Percentiles rank a stretch among this genome's conserved stretches.
Evolutionary conservation across 2,329 filamentous ascomycete genomes (phyloP).

Genomic region (Verticillium dahliae): DNA sequence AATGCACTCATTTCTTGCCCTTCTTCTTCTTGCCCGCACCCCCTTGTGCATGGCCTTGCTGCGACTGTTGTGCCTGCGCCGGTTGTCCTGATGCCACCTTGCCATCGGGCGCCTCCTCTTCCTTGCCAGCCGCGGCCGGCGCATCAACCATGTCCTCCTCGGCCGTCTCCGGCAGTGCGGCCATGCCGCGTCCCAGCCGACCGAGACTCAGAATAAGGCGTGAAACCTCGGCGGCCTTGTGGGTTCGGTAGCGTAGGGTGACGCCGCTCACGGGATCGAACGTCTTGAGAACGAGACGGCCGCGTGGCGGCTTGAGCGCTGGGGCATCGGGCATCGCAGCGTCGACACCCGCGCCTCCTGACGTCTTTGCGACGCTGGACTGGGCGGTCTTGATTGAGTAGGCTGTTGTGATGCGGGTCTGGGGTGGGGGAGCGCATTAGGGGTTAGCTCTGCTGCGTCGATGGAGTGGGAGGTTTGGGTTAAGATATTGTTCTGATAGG

Average conservation of each 20-base stretch:
- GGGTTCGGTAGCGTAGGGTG: constrained; percentile 84
- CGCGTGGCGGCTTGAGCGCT: constrained; percentile 47
- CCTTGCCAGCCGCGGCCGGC: constrained; percentile 14
- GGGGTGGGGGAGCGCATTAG: not conserved
- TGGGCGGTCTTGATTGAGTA: constrained; percentile 63
- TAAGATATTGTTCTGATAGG: constrained; percentile 2
- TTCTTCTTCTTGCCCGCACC: constrained; percentile 59
- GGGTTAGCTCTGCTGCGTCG: not conserved
- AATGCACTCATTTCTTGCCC: constrained; percentile 52
- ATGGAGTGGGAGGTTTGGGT: not conserved
- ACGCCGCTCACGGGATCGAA: constrained; percentile 78
- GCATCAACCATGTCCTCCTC: constrained; percentile 38
- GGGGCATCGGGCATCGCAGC: constrained; percentile 17
- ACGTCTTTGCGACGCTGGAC: constrained; percentile 17
- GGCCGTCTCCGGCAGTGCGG: constrained; percentile 39
- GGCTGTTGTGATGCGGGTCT: constrained; percentile 90
- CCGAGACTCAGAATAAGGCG: constrained; percentile 74
- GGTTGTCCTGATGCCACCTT: constrained; percentile 19
- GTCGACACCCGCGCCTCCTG: constrained; percentile 20
- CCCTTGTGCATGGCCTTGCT: constrained; percentile 9
- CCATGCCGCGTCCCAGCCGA: constrained; percentile 64
- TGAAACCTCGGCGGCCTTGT: constrained; percentile 84
- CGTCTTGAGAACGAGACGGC: constrained; percentile 77
- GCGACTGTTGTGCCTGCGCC: constrained; percentile 16
- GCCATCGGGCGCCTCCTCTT: constrained; percentile 23